phyloP scores from a whole-genome alignment of 768 basidiomycete genomes.

The Sistotremastrum suecicum region DNA sequence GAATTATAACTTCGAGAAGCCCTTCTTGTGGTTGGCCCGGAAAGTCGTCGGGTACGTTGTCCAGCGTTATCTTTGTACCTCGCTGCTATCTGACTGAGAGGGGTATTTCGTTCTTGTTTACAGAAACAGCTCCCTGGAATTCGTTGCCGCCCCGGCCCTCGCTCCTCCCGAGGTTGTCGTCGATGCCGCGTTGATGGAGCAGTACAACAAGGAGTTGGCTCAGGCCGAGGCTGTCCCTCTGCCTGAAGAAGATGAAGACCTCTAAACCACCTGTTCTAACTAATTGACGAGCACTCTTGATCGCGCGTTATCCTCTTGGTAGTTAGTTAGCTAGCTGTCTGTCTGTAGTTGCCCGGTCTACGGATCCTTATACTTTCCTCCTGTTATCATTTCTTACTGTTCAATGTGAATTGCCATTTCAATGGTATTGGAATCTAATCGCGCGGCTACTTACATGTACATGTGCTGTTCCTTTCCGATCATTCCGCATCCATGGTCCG shows the following conservation, averaged over 20 bases:
- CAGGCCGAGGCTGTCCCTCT: constrained; percentile 82
- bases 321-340: no score
- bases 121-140: constrained; percentile 80
- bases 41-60: constrained; percentile 84
- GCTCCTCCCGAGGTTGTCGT: constrained; percentile 87
- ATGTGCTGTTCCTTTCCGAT: no score
- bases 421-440: no score
- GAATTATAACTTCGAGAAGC: constrained; percentile 99
- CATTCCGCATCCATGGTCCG: no score
- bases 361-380: no score
- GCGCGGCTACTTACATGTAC: no score
- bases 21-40: constrained; percentile 97
- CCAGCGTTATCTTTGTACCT: not conserved
- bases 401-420: no score
- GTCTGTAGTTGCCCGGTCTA: no score
- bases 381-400: no score
- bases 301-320: no score
- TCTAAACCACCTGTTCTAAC: constrained; percentile 24
- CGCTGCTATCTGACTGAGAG: not conserved
- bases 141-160: constrained; percentile 92
- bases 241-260: constrained; percentile 93
- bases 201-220: constrained; percentile 68
- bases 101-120: not conserved
- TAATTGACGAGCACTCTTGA: no score
- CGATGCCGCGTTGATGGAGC: constrained; percentile 61